Percentiles rank a stretch among this genome's conserved stretches.
Evolutionary conservation across 2,329 filamentous ascomycete genomes (phyloP).

Genomic region (Emericellopsis atlantica): DNA sequence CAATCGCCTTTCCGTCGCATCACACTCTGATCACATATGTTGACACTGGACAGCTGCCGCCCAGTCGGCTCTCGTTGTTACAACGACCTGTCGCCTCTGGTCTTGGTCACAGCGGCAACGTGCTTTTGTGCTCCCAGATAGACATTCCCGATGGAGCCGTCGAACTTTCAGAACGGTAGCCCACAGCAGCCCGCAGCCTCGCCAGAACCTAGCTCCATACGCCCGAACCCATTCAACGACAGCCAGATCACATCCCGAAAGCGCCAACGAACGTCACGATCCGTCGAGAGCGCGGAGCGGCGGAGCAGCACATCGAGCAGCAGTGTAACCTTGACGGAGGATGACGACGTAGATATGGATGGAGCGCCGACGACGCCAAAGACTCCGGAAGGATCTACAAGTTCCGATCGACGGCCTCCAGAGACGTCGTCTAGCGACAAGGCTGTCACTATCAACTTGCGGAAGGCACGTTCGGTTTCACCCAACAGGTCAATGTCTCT

Average conservation of each 20-base stretch:
- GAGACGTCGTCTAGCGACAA: too few relatives aligned
- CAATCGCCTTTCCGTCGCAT: not conserved
- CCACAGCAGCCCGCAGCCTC: slow-evolving; percentile 29
- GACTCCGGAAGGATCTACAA: too few relatives aligned
- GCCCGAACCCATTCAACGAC: slow-evolving; percentile 53
- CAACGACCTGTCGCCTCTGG: slow-evolving; percentile 36
- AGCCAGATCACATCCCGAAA: slow-evolving; percentile 43
- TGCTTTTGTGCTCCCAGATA: slow-evolving; percentile 19
- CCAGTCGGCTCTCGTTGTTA: slow-evolving; percentile 32
- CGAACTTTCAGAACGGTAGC: slow-evolving; percentile 4
- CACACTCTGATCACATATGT: slow-evolving; percentile 34
- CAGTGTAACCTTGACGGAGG: not conserved
- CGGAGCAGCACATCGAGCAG: not conserved
- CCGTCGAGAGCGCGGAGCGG: slow-evolving; percentile 1
- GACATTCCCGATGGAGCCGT: slow-evolving; percentile 40
- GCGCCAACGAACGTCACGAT: slow-evolving; percentile 37
- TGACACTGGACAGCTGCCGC: slow-evolving; percentile 39
- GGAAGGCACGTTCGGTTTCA: too few relatives aligned
- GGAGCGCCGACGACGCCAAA: too few relatives aligned
- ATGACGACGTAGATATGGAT: slow-evolving; percentile 1
- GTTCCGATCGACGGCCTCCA: too few relatives aligned
- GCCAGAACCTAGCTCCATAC: slow-evolving; percentile 49
- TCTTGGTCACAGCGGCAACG: slow-evolving; percentile 24
- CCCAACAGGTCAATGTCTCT: too few relatives aligned
- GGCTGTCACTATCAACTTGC: too few relatives aligned